Evolutionary conservation across 2,329 filamentous ascomycete species (phyloP), one percentile per base, ranked within the genome.

Genomic region (Penicillium paneum): DNA sequence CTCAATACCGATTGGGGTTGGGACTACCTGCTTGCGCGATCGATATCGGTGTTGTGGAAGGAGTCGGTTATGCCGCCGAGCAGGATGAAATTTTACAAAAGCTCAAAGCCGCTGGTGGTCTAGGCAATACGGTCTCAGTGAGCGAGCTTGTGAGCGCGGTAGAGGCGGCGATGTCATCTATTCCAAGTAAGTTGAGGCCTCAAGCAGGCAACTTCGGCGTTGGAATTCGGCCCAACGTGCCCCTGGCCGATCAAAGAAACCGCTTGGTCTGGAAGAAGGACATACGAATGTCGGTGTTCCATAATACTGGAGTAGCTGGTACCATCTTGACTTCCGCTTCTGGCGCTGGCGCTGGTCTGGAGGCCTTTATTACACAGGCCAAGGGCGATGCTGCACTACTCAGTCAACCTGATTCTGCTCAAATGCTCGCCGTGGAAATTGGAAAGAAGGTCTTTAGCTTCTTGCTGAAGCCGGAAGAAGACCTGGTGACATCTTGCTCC

Each of bases 361-460:
- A 46, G 19, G 29, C 41, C 4, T 59, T 59, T n/a, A 44, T 59
- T 8, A 3, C 28, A 2, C 31, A 41, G 2, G 57, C 49, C 1
- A 59, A 55, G 36, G 11, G n/a, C 1, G 44, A 57, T 39, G 19
- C 36, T 5, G 10, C 32, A 1, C 5, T 53, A 7, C 28, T 60
- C 8, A 6, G 8, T 7, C 21, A 35, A 2, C 19, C 24, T 1
- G 49, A 48, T 5, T 52, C 57, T 6, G 47, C 43, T n/a, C 40
- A 58, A 12, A 17, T 62, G 3, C 34, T 66, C 0, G 58, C 60
- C 1, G 8, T 48, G 1, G 63, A 65, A 19, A 64, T 65, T 15
- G 63, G 61, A 4, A 63, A 60, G 29, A 59, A 58, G 31, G 24
- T 65, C 0, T 59, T 63, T 31, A 56, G 42, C 17, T 55, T 65